Conservation (phyloP, 768 basidiomycete genomes). For the Suillus bovinus region DNA sequence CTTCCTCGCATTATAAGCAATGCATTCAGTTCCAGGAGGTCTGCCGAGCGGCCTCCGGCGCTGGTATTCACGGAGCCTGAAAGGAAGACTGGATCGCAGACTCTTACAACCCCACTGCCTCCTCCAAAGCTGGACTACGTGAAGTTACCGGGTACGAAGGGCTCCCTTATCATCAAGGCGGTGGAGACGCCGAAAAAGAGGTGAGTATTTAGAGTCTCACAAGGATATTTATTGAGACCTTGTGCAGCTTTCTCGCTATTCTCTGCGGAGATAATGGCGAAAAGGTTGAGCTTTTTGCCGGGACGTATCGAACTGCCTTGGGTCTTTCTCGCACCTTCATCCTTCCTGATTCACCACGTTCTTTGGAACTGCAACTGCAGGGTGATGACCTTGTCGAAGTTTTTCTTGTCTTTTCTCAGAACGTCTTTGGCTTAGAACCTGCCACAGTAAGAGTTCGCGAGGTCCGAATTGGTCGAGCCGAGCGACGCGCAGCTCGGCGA, state of each 20-base stretch:
- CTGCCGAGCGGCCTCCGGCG: constrained; percentile 51
- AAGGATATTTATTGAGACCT: constrained; percentile 11
- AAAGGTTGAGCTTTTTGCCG: constrained; percentile 92
- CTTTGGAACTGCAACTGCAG: constrained; percentile 84
- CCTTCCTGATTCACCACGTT: constrained; percentile 85
- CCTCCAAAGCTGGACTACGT: constrained; percentile 90
- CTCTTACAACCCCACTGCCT: constrained; percentile 46
- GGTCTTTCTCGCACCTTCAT: constrained; percentile 93
- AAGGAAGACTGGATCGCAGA: constrained; percentile 32
- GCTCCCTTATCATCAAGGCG: constrained; percentile 78
- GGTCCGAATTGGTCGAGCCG: constrained; percentile 86
- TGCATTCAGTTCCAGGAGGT: constrained; percentile 59
- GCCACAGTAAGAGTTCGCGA: constrained; percentile 94
- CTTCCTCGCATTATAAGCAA: constrained; percentile 69
- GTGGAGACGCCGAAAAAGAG: constrained; percentile 92
- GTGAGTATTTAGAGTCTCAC: constrained; percentile 35
- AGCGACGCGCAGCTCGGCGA: constrained; percentile 80
- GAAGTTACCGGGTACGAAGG: constrained; percentile 90
- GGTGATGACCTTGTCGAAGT: constrained; percentile 93
- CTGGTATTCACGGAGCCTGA: constrained; percentile 44
- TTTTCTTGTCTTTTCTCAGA: constrained; percentile 88
- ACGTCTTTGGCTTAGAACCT: constrained; percentile 90
- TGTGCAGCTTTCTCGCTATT: constrained; percentile 81
- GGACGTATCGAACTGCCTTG: constrained; percentile 86
- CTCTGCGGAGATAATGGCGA: constrained; percentile 91